phyloP scores from a whole-genome alignment of 2,329 filamentous ascomycete species.

The Penicillium sp. region DNA sequence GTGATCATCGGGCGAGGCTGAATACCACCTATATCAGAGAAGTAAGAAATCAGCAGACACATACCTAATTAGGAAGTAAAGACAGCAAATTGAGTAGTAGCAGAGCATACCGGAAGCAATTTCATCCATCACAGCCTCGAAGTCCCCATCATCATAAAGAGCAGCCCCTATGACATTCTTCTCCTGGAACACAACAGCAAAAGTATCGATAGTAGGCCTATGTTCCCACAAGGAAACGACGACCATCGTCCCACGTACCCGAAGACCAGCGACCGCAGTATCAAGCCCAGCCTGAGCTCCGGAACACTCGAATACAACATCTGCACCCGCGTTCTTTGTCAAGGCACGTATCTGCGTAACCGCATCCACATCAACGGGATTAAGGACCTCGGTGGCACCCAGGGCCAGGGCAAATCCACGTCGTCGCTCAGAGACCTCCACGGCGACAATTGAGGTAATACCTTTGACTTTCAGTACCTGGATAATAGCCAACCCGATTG shows the following conservation, averaged over 20 bases:
- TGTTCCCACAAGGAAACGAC: slow-evolving; percentile 58
- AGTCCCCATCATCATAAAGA: slow-evolving; percentile 47
- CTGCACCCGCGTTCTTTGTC: slow-evolving; percentile 39
- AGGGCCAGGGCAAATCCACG: slow-evolving; percentile 48
- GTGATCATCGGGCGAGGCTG: slow-evolving; percentile 54
- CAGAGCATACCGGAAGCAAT: slow-evolving; percentile 27
- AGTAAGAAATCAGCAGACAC: slow-evolving; percentile 16
- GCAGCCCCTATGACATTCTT: slow-evolving; percentile 43
- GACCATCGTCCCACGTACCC: slow-evolving; percentile 49
- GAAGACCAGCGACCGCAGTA: slow-evolving; percentile 43
- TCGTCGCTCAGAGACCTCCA: slow-evolving; percentile 46
- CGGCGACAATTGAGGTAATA: slow-evolving; percentile 48
- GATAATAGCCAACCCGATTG: slow-evolving; percentile 54
- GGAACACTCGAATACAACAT: slow-evolving; percentile 55
- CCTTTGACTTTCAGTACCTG: slow-evolving; percentile 49
- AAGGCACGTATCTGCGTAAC: slow-evolving; percentile 41
- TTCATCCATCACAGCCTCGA: slow-evolving; percentile 50
- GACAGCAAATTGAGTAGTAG: not conserved
- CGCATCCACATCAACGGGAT: slow-evolving; percentile 43
- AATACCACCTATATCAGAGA: slow-evolving; percentile 37
- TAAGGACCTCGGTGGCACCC: slow-evolving; percentile 48
- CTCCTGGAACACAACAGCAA: slow-evolving; percentile 47
- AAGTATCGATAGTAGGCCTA: slow-evolving; percentile 46
- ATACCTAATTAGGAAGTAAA: not conserved
- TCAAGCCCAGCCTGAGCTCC: slow-evolving; percentile 48